Evolutionary conservation across 176 grass and related monocot species (phyloP), one percentile per base, ranked within the genome.

Genomic region (Lolium perenne): DNA sequence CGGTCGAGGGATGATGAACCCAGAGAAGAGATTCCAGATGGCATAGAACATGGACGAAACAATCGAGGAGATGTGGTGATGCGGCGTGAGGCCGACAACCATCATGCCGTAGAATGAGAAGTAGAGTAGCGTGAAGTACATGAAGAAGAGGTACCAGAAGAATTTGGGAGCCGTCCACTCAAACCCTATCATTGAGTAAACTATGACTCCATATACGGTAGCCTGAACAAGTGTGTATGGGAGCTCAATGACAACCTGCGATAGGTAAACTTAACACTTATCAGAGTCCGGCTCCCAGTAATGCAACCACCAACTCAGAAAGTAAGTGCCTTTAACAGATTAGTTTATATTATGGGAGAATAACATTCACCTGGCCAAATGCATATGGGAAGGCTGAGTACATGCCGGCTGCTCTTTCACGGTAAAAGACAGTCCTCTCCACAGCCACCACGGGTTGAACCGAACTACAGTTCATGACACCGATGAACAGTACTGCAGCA

Each of bases 31-130:
- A 38, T 93, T 95, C 95, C 92, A 97, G 20, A 93, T 58, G 15
- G 10, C 80, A 13, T 91, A 95, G 70, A 95, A 97, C 1, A 87
- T 74, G 3, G 93, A 46, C 5, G 95, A 95, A 69, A 93, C 82
- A 3, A 97, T 95, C 0, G 87, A 41, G 13, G 92, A 87, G 0
- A 93, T 87, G 16, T 94, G 83, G 82, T 95, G 88, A 70, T 88
- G 95, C 4, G 95, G 89, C 22, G 92, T 97, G 63, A 97, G 8
- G 15, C 91, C 95, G 0, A 97, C 91, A 5, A 79, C 80, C 95
- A 97, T 93, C 95, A 95, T 97, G 69, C 95, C 95, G 2, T 97
- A 97, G 82, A 91, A 97, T 50, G 92, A 95, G 95, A 95, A 97
- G 74, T 97, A 95, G 51, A 97, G 92, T 1, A 97, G 78, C 14